These are phyloP conservation scores for Clonostachys byssicola DNA, from an alignment of 2,329 filamentous ascomycete genomes.

Conservation along the genomic window DNA sequence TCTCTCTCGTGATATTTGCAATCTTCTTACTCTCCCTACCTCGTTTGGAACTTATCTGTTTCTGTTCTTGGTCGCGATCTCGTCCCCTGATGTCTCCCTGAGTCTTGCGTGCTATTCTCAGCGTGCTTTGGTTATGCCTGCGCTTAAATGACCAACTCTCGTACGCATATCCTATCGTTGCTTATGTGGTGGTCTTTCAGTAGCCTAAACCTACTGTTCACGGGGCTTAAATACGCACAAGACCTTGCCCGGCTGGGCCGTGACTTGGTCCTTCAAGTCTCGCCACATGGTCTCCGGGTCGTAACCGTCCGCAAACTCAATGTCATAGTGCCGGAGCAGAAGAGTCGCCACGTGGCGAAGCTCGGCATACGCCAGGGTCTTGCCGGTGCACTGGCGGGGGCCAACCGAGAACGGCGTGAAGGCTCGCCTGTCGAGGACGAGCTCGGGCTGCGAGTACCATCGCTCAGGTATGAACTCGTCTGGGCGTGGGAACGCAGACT, in stretches of 20 bases:
- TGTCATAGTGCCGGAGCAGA: not conserved
- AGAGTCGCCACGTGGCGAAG: not conserved
- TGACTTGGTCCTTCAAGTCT: not conserved
- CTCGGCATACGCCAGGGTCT: conserved; percentile 1
- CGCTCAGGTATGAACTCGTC: conserved; percentile 9
- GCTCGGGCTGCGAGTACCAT: conserved; percentile 6
- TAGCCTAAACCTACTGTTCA: not conserved
- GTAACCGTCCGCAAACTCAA: not conserved
- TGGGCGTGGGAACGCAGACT: not conserved
- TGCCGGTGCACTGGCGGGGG: conserved; percentile 2
- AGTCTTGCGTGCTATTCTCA: too few relatives aligned
- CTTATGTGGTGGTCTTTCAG: too few relatives aligned
- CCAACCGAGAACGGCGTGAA: conserved; percentile 1
- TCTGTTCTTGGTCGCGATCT: too few relatives aligned
- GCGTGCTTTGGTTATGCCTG: too few relatives aligned
- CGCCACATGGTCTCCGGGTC: not conserved
- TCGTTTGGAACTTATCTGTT: too few relatives aligned
- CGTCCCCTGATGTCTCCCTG: too few relatives aligned
- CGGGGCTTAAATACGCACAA: not conserved
- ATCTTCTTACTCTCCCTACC: too few relatives aligned
- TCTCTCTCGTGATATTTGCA: too few relatives aligned
- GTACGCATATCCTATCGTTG: too few relatives aligned
- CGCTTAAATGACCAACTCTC: too few relatives aligned
- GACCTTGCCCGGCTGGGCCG: not conserved
- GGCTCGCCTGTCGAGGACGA: conserved; percentile 6